Conservation (phyloP, 495 filamentous ascomycete species). For the Lineolata rhizophorae region DNA sequence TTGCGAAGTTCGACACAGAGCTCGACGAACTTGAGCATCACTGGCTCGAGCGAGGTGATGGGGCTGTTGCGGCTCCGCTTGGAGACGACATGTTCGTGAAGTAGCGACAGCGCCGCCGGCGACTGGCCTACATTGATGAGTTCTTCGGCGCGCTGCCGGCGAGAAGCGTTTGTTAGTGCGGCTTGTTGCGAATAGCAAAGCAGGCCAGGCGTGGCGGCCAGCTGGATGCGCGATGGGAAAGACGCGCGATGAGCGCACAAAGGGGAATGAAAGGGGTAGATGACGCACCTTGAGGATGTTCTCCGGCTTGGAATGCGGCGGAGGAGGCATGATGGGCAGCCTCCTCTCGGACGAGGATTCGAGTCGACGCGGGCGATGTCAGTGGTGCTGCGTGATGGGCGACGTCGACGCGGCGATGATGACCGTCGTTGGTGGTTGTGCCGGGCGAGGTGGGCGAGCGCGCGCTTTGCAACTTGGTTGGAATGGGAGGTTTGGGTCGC, state of each 20-base stretch:
- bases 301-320: slow-evolving; percentile 90
- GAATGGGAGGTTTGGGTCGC: too few relatives aligned
- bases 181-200: too few relatives aligned
- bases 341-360: slow-evolving; percentile 9
- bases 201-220: too few relatives aligned
- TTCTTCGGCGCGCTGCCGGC: slow-evolving; percentile 69
- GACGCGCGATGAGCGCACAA: background rate
- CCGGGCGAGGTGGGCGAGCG: too few relatives aligned
- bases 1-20: slow-evolving; percentile 90
- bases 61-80: slow-evolving; percentile 94
- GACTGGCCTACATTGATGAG: slow-evolving; percentile 93
- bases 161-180: background rate
- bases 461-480: too few relatives aligned
- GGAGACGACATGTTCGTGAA: slow-evolving; percentile 97
- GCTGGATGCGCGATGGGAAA: too few relatives aligned
- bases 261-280: too few relatives aligned
- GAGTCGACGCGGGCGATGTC: background rate
- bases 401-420: too few relatives aligned
- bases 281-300: slow-evolving; percentile 75
- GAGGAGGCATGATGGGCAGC: slow-evolving; percentile 66
- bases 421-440: too few relatives aligned
- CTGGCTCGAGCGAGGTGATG: slow-evolving; percentile 88
- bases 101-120: slow-evolving; percentile 72
- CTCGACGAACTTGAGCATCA: slow-evolving; percentile 95
- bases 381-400: too few relatives aligned